These are phyloP conservation scores for Zea mays DNA, from an alignment of 176 grass and related monocot genomes.

Conservation along the genomic window DNA sequence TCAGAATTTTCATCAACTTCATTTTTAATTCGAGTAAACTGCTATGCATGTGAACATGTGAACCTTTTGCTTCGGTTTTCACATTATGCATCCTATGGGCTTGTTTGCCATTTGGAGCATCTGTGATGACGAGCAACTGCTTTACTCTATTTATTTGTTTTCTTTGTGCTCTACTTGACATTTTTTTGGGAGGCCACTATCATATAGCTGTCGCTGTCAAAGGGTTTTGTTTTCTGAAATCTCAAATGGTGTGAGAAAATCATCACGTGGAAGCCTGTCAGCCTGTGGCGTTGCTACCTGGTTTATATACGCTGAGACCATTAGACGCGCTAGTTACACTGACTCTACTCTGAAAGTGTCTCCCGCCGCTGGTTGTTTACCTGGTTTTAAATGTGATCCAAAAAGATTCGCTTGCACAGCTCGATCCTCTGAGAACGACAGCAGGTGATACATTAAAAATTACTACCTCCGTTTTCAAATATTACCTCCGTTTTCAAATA, in stretches of 20 bases:
- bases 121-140: background rate
- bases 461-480: no score
- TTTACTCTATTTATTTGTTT: background rate
- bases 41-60: slow-evolving; percentile 1
- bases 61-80: slow-evolving; percentile 15
- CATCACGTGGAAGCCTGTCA: background rate
- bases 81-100: background rate
- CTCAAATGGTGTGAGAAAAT: slow-evolving; percentile 24
- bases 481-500: no score
- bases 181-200: background rate
- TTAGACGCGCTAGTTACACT: slow-evolving; percentile 17
- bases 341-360: background rate
- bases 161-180: background rate
- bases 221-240: background rate
- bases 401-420: slow-evolving; percentile 31
- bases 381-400: background rate
- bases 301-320: slow-evolving; percentile 21
- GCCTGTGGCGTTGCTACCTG: background rate
- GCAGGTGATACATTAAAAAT: background rate
- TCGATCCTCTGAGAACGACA: background rate
- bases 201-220: background rate
- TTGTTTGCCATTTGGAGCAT: slow-evolving; percentile 35
- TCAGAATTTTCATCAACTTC: background rate
- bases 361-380: background rate
- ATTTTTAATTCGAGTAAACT: background rate